Base-by-base conservation (phyloP, 2,329 filamentous ascomycete genomes). In the Fonsecaea monophora region DNA sequence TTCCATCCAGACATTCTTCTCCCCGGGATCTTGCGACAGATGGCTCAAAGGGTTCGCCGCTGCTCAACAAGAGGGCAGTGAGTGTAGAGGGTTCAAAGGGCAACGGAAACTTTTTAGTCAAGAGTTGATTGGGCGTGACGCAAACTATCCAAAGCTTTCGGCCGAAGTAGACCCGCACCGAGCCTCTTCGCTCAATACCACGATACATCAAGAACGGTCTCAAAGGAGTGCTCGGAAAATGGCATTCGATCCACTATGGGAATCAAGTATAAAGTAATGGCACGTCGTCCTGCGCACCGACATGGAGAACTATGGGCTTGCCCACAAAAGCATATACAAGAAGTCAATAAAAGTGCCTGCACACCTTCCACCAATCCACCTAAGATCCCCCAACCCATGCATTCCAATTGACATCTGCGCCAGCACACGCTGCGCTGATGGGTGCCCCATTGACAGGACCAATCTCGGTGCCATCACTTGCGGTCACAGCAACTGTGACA, bases 1-100 rank as follows among this genome's bases (percentile, higher is more conserved):
- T 59, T 62, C 18, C 34, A 66, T 35, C 53, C 64, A 42, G 59
- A 62, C 64, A 66, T 66, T 34, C 53, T 62, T 40, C 38, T 58
- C 42, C 53, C 61, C 34, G 7, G 10, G 45, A 21, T 9, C 45
- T 50, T 21, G 18, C 9, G 15, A 13, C 12, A 10, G 45, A 13
- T 50, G 9, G 45, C 21, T 50, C 45, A 18, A 50, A 50, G 18
- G 21, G 45, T 50, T 12, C 45, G 42, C 15, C 18, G 18, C 21
- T 50, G 21, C 45, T 50, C 45, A 50, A 50, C 45, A 50, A 50
- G 45, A 50, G 10, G 4, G 45, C 21, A 30, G 30, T 32, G 30
- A 32, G 30, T 32, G 30, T 6, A 50, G 12, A 50, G 45, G 12
- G 18, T 12, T 5, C 38, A 40, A 40, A 12, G 12, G 38, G 15